Base-by-base conservation (phyloP, 345 rosid species). In the Syzygium jambos region DNA sequence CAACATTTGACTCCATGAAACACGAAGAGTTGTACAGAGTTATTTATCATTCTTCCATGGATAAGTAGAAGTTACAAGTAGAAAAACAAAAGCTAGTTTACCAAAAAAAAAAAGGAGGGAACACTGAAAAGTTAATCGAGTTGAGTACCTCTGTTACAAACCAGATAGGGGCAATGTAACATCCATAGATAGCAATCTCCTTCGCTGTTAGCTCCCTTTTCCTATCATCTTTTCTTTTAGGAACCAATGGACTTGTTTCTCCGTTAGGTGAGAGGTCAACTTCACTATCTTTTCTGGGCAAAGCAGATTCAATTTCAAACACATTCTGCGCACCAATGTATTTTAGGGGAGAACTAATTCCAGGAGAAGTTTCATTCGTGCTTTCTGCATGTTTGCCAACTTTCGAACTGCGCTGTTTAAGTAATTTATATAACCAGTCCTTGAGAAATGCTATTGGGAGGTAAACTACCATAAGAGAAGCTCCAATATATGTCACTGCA, bases 111-210 rank as follows among this genome's bases (percentile, higher is more conserved):
- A 63, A 14, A 43, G 15, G 53, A 55, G 54, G 51, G 30, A 73
- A 14, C 56, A 52, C 61, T 13, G 27, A 59, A 88, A 78, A 43
- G 86, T 53, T 55, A 55, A 73, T 73, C 49, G 5, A 73, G 82
- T 73, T 38, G 27, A 68, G 27, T 89, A 98, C 99, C 98, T 98
- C 99, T 51, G 99, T 98, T 54, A 98, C 89, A 92, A 98, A 98
- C 99, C 99, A 98, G 87, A 98, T 92, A 11, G 99, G 99, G n/a
- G 99, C 99, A 84, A 98, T 91, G 91, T 96, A 98, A 93, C 96
- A 95, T 29, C 99, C 98, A 54, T 91, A 93, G 52, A 87, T 89
- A 22, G 97, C 99, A 89, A 96, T 93, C 92, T 98, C 96, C 89
- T 91, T 93, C 3, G 94, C 87, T 4, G 97, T 92, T 87, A 93